These are phyloP conservation scores for Yarrowia porcina DNA, from an alignment of 805 yeast species.

Conservation along the genomic window DNA sequence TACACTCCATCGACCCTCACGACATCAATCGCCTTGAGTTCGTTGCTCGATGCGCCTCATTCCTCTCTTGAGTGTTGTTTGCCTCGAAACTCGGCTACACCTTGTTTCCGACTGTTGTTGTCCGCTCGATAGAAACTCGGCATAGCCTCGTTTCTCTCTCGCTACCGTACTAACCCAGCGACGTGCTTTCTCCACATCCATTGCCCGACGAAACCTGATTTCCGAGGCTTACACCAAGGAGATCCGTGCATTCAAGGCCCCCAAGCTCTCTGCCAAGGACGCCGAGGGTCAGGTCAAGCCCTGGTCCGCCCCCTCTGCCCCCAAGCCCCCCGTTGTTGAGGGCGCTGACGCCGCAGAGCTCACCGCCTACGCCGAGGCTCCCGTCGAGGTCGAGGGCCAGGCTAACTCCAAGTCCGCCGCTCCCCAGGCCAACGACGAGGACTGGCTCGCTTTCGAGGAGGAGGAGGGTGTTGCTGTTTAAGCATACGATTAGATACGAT, in stretches of 20 bases:
- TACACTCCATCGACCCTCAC: no score
- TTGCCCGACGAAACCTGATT: constrained; percentile 51
- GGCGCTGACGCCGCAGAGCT: constrained; percentile 61
- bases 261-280: constrained; percentile 66
- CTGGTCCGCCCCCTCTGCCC: constrained; percentile 79
- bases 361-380: constrained; percentile 45
- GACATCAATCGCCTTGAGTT: no score
- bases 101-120: no score
- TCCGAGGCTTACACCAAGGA: constrained; percentile 85
- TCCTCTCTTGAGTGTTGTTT: no score
- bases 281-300: constrained; percentile 76
- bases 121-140: background rate
- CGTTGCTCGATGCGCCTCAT: no score
- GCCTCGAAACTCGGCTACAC: no score
- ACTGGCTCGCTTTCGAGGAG: constrained; percentile 45
- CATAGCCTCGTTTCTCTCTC: no score
- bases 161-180: constrained; percentile 25
- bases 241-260: constrained; percentile 84
- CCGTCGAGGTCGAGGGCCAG: constrained; percentile 41
- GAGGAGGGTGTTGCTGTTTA: constrained; percentile 39
- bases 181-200: constrained; percentile 34
- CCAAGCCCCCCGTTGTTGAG: constrained; percentile 78
- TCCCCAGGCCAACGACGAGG: constrained; percentile 34
- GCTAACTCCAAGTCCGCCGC: constrained; percentile 31
- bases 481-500: constrained; percentile 22